These are phyloP conservation scores for Elongisporangium prolatum DNA, from an alignment of 352 stramenopile species.

Conservation along the genomic window DNA sequence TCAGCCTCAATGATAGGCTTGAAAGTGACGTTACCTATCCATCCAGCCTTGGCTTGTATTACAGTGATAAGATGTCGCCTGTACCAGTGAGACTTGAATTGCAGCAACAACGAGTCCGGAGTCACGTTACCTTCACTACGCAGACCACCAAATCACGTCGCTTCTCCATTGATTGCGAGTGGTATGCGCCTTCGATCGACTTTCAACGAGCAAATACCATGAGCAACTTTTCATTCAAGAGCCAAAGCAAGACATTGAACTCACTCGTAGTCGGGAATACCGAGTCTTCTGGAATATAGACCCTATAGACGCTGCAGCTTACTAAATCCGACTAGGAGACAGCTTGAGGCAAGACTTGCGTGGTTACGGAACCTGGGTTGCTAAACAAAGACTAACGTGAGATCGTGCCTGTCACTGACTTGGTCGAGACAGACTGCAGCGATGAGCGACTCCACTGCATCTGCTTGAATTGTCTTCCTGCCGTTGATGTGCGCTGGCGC, in stretches of 20 bases:
- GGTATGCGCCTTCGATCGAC: no score
- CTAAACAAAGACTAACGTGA: not conserved
- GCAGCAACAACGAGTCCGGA: no score
- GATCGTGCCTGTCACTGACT: slow-evolving; percentile 14
- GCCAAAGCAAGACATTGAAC: not conserved
- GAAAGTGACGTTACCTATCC: slow-evolving; percentile 48
- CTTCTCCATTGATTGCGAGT: no score
- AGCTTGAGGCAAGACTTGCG: slow-evolving; percentile 45
- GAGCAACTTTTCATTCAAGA: no score
- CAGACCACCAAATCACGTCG: no score
- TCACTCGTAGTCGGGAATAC: slow-evolving; percentile 64
- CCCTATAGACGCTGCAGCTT: slow-evolving; percentile 68
- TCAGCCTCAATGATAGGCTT: not conserved
- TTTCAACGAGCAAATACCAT: no score
- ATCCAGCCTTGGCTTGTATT: slow-evolving; percentile 52
- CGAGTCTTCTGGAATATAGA: slow-evolving; percentile 55
- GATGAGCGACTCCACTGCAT: slow-evolving; percentile 70
- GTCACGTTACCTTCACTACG: no score
- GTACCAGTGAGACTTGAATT: no score
- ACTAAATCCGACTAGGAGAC: slow-evolving; percentile 51
- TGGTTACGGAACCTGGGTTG: slow-evolving; percentile 55
- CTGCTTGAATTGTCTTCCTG: slow-evolving; percentile 63
- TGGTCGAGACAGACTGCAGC: slow-evolving; percentile 76
- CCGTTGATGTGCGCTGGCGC: slow-evolving; percentile 34
- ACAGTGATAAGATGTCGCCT: no score